Conservation (phyloP, 805 yeast genomes). For the Yarrowia alimentaria region DNA sequence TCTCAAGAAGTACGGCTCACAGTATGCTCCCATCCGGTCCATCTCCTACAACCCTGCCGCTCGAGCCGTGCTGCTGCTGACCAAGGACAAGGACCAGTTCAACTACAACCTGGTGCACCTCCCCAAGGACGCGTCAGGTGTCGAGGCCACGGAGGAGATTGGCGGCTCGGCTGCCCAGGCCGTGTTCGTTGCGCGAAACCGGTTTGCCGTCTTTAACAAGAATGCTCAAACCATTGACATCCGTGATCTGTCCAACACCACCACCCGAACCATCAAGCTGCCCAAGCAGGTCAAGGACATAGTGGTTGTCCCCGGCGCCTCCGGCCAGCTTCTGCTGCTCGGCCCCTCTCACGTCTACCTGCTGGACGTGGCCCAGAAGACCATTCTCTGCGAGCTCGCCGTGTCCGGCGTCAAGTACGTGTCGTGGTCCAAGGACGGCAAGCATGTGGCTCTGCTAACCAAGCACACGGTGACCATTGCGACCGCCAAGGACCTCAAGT, state of each 20-base stretch:
- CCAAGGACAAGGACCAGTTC: conserved; percentile 54
- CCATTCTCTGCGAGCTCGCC: conserved; percentile 63
- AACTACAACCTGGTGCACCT: conserved; percentile 73
- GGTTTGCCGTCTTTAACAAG: conserved; percentile 80
- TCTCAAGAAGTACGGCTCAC: conserved; percentile 76
- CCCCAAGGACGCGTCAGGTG: conserved; percentile 87
- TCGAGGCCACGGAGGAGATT: conserved; percentile 79
- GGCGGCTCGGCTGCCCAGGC: conserved; percentile 85
- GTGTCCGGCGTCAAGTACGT: conserved; percentile 83
- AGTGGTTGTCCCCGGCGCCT: conserved; percentile 59
- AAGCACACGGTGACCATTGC: conserved; percentile 93
- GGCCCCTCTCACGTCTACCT: conserved; percentile 70
- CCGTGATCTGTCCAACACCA: conserved; percentile 75
- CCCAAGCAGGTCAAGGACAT: conserved; percentile 62
- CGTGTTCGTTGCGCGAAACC: conserved; percentile 87
- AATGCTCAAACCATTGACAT: conserved; percentile 67
- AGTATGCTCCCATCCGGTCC: conserved; percentile 82
- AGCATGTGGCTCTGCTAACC: conserved; percentile 79
- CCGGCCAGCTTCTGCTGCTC: conserved; percentile 78
- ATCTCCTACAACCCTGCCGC: conserved; percentile 92
- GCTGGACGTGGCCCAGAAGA: conserved; percentile 91
- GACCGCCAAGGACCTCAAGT: conserved; percentile 63
- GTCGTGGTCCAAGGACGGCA: conserved; percentile 84
- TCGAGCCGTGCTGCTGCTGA: conserved; percentile 76
- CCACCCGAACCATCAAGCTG: conserved; percentile 72